These are phyloP conservation scores for Haplographium delicatum DNA, from an alignment of 495 filamentous ascomycete species.

Conservation along the genomic window DNA sequence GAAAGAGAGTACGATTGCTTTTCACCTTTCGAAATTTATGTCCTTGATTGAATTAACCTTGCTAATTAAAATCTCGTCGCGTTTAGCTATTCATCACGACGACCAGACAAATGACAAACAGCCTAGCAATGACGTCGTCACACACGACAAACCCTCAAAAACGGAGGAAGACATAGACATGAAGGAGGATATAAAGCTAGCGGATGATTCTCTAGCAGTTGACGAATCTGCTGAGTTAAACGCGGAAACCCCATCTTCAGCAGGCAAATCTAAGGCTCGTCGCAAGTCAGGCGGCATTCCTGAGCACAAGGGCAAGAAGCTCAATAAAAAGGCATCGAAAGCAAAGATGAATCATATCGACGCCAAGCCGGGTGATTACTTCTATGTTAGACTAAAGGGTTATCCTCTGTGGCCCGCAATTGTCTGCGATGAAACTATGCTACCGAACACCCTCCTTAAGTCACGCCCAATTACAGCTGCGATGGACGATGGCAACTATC, in stretches of 20 bases:
- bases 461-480: constrained; percentile 76
- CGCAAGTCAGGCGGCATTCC: constrained; percentile 63
- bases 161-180: constrained; percentile 12
- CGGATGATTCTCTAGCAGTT: constrained; percentile 22
- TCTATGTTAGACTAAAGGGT: constrained; percentile 80
- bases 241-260: constrained; percentile 28
- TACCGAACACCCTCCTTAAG: constrained; percentile 64
- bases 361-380: constrained; percentile 81
- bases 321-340: constrained; percentile 79
- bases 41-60: neutral
- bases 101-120: constrained; percentile 19
- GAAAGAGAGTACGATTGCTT: constrained; percentile 11
- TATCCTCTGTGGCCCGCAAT: constrained; percentile 88
- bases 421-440: constrained; percentile 87
- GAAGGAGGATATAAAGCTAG: constrained; percentile 15
- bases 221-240: constrained; percentile 23
- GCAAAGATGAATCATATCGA: constrained; percentile 64
- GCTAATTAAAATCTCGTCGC: constrained; percentile 14
- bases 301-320: constrained; percentile 69
- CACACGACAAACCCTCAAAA: constrained; percentile 12
- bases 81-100: constrained; percentile 9
- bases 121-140: constrained; percentile 5
- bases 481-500: constrained; percentile 73
- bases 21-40: neutral
- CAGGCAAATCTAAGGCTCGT: constrained; percentile 38